Evolutionary conservation across 2,329 filamentous ascomycete species (phyloP).

Genomic region (Claviceps maximensis): DNA sequence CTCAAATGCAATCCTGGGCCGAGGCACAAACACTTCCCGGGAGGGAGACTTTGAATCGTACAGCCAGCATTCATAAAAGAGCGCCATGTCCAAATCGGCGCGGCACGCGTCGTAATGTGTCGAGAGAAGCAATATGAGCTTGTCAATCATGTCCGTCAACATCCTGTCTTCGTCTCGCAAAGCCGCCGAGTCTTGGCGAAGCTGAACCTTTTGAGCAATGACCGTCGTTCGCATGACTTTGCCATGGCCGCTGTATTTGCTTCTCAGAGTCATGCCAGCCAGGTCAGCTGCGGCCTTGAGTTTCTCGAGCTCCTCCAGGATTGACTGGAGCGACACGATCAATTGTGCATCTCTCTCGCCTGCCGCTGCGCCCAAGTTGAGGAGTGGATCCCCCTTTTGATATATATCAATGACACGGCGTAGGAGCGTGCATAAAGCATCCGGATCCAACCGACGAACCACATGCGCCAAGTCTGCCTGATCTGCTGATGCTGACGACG

Average conservation of each 20-base stretch:
- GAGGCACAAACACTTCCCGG: slow-evolving; percentile 61
- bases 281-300: slow-evolving; percentile 33
- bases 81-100: slow-evolving; percentile 26
- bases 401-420: slow-evolving; percentile 15
- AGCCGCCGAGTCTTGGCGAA: slow-evolving; percentile 60
- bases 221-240: slow-evolving; percentile 64
- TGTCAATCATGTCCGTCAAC: slow-evolving; percentile 54
- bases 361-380: slow-evolving; percentile 21
- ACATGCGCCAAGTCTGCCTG: slow-evolving; percentile 41
- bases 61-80: slow-evolving; percentile 60
- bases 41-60: slow-evolving; percentile 61
- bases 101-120: slow-evolving; percentile 12
- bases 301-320: slow-evolving; percentile 32
- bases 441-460: slow-evolving; percentile 42
- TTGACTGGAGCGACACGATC: slow-evolving; percentile 21
- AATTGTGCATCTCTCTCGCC: slow-evolving; percentile 20
- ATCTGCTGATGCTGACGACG: slow-evolving; percentile 13
- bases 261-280: slow-evolving; percentile 44
- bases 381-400: slow-evolving; percentile 22
- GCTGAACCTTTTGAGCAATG: slow-evolving; percentile 67
- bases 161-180: slow-evolving; percentile 58
- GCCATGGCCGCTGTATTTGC: slow-evolving; percentile 59
- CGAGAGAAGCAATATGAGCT: slow-evolving; percentile 18
- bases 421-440: slow-evolving; percentile 16
- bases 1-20: slow-evolving; percentile 57